These are phyloP conservation scores for Royoungia palumana DNA, from an alignment of 768 basidiomycete genomes.

Conservation along the genomic window DNA sequence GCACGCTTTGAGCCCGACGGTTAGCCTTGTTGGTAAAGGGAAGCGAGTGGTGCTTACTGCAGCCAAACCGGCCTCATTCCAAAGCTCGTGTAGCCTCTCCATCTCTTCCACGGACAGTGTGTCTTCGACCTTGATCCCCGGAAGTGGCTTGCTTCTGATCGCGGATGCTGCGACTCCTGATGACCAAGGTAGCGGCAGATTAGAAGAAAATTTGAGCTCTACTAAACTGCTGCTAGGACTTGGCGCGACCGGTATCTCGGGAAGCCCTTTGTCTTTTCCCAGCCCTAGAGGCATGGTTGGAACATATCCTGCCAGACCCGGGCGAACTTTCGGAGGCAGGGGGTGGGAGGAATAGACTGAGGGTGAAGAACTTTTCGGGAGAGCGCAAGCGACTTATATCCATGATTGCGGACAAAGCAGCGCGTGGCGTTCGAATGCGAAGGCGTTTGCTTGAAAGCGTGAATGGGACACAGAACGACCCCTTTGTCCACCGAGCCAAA, in stretches of 20 bases:
- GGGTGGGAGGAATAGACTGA: neutral
- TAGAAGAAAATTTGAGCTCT: neutral
- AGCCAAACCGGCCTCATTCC: conserved; percentile 26
- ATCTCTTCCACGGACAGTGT: conserved; percentile 18
- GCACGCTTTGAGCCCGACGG: conserved; percentile 16
- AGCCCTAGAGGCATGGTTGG: conserved; percentile 8
- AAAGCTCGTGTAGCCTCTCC: conserved; percentile 16
- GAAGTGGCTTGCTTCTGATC: conserved; percentile 8
- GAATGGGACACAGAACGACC: neutral
- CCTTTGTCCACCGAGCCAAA: conserved; percentile 3
- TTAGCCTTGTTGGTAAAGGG: neutral
- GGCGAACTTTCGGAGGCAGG: neutral
- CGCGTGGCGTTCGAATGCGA: conserved; percentile 6
- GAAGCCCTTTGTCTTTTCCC: conserved; percentile 21
- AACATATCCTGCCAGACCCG: neutral
- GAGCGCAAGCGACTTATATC: neutral
- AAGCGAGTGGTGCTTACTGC: conserved; percentile 12
- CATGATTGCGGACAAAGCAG: conserved; percentile 3
- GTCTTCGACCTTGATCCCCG: conserved; percentile 18
- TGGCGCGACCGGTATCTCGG: conserved; percentile 15
- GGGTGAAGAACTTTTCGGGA: neutral
- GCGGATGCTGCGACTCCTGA: neutral
- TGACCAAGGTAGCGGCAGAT: neutral
- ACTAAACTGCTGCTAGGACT: neutral
- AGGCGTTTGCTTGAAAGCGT: conserved; percentile 9